Base-by-base conservation (phyloP, 2,329 filamentous ascomycete genomes). In the Cladophialophora psammophila region DNA sequence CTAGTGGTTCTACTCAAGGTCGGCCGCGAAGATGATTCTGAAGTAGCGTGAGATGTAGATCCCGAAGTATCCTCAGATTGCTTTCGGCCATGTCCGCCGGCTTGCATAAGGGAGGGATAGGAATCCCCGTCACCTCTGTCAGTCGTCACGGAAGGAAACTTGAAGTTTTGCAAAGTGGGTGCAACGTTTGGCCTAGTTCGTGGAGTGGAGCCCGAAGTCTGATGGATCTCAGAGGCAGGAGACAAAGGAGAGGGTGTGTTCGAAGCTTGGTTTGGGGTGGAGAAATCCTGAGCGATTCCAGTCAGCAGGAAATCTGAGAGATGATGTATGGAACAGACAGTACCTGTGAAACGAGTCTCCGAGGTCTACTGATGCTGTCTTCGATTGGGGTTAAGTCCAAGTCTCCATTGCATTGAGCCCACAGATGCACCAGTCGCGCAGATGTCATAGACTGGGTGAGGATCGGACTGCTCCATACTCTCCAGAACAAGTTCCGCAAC, bases 401-500 rank as follows among this genome's bases (percentile, higher is more conserved):
- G 55, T 64, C 62, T 62, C 63, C 58, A 20, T 63, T 62, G 45
- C 71, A 71, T 34, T 52, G 67, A 20, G 63, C 57, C 67, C 85
- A 84, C 53, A 85, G 73, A 5, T 61, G 72, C 9, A 80, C 80
- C 63, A 85, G 72, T 9, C 74, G 78, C 10, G 76, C 75, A 20
- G 80, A 77, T 55, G 75, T 77, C 8, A 84, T 76, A 6, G 73
- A 76, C 13, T 73, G 69, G 18, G 75, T 74, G 13, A 83, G 76
- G 7, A 71, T 72, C 6, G 76, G 72, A 61, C 77, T 82, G 58
- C 81, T 77, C 82, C 81, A 84, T 68, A 85, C 80, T 61, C 83
- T 76, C 83, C 83, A 85, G 72, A 85, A 85, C 35, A 85, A 76
- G 72, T 85, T 84, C 65, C 84, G 81, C n/a, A 84, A 74, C 65